phyloP scores from a whole-genome alignment of 2,329 filamentous ascomycete species.

The Dendrostoma leiphaemia region DNA sequence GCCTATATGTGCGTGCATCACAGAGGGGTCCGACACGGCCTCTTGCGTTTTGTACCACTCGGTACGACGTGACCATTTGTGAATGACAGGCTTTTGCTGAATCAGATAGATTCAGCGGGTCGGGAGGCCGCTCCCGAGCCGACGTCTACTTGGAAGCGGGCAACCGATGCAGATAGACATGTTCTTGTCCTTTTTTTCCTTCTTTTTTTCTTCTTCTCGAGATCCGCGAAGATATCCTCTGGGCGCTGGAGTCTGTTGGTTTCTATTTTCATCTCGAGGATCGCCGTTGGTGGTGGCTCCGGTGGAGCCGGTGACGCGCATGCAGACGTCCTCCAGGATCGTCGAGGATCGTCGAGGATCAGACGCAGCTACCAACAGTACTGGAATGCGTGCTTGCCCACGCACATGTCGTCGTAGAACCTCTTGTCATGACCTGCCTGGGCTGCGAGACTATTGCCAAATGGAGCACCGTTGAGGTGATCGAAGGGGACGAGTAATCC shows the following conservation, averaged over 20 bases:
- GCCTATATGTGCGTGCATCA: not conserved
- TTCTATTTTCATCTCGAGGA: not conserved
- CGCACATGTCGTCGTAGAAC: too few relatives aligned
- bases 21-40: not conserved
- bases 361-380: too few relatives aligned
- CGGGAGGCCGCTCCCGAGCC: not conserved
- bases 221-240: not conserved
- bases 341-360: not conserved
- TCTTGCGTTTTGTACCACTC: not conserved
- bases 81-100: too few relatives aligned
- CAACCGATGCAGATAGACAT: too few relatives aligned
- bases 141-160: not conserved
- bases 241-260: not conserved
- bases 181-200: too few relatives aligned
- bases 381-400: too few relatives aligned
- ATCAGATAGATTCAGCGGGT: not conserved
- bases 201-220: not conserved
- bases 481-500: too few relatives aligned
- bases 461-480: too few relatives aligned
- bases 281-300: not conserved
- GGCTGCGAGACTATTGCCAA: too few relatives aligned
- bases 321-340: not conserved
- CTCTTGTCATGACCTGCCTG: too few relatives aligned
- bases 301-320: not conserved
- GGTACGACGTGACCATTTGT: not conserved